These are phyloP conservation scores for Suhomyces guaymorum DNA, from an alignment of 1,139 yeast species.

Conservation along the genomic window DNA sequence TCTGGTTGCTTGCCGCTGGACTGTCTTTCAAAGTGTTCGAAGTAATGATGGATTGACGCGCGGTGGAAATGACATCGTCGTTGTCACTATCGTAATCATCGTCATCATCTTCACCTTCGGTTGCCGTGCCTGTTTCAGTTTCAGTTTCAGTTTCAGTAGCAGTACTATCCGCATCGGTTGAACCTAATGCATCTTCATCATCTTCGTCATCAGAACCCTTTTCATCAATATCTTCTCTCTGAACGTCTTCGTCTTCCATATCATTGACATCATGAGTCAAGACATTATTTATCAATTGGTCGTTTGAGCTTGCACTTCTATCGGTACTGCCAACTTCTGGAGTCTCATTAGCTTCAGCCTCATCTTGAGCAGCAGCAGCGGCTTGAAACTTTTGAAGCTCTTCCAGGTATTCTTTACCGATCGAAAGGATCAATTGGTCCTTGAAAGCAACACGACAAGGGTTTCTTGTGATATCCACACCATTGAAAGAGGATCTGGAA, in stretches of 20 bases:
- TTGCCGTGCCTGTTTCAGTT: conserved; percentile 19
- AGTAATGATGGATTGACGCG: conserved; percentile 17
- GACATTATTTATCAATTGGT: conserved; percentile 22
- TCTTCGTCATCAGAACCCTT: conserved; percentile 33
- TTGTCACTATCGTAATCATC: conserved; percentile 25
- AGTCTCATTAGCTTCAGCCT: conserved; percentile 11
- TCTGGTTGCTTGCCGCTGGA: conserved; percentile 5
- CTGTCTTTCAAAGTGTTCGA: conserved; percentile 18
- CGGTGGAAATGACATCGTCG: conserved; percentile 19
- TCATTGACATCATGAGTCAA: conserved; percentile 47
- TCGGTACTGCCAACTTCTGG: conserved; percentile 7
- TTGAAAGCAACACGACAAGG: conserved; percentile 70
- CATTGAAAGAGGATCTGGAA: conserved; percentile 77
- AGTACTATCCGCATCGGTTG: conserved; percentile 21
- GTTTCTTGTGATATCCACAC: conserved; percentile 72
- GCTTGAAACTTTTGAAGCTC: conserved; percentile 39
- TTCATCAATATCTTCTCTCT: conserved; percentile 44
- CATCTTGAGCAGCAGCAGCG: conserved; percentile 25
- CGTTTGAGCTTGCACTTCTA: conserved; percentile 5
- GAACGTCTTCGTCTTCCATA: conserved; percentile 48
- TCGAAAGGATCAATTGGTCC: conserved; percentile 54
- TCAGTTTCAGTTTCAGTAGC: conserved; percentile 7
- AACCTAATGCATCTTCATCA: conserved; percentile 31
- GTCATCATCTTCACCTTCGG: conserved; percentile 22
- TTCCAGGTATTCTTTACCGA: conserved; percentile 46